Percentiles rank a stretch among this genome's conserved stretches.
phyloP scores from a whole-genome alignment of 164 flowering plant species.

The Umbilicus rupestris region DNA sequence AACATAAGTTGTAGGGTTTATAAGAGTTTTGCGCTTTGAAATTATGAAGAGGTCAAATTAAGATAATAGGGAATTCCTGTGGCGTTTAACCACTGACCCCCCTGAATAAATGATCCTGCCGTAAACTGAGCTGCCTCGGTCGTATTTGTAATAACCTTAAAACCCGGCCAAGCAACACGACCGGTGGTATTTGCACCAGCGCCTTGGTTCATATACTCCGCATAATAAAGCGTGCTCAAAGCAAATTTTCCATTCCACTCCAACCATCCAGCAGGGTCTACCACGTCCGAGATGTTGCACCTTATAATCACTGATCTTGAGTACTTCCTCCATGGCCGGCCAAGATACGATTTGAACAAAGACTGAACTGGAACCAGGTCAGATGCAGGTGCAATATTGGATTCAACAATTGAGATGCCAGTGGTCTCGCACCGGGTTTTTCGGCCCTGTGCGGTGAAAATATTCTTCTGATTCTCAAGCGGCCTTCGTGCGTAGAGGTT shows the following conservation, averaged over 20 bases:
- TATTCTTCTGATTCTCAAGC: constrained; percentile 13
- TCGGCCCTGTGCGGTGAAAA: constrained; percentile 34
- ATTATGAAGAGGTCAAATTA: neutral
- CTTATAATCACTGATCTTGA: constrained; percentile 36
- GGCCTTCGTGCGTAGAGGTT: constrained; percentile 41
- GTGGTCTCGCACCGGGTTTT: constrained; percentile 26
- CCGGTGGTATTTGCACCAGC: constrained; percentile 14
- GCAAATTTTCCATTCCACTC: constrained; percentile 16
- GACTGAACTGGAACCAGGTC: constrained; percentile 12
- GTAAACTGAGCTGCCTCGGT: constrained; percentile 9
- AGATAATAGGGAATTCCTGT: constrained; percentile 8
- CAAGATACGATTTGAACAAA: constrained; percentile 21
- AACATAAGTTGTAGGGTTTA: too few relatives aligned
- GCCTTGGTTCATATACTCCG: constrained; percentile 21
- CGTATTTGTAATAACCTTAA: constrained; percentile 3
- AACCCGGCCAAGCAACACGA: constrained; percentile 15
- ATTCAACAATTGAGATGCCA: constrained; percentile 20
- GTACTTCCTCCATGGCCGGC: constrained; percentile 39
- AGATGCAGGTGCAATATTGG: constrained; percentile 6
- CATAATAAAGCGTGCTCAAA: constrained; percentile 12
- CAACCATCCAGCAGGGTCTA: constrained; percentile 33
- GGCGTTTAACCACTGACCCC: constrained; percentile 1
- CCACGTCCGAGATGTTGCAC: constrained; percentile 20
- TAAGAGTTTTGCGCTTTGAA: too few relatives aligned
- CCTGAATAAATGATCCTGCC: constrained; percentile 7